These are phyloP conservation scores for Chlorella sp. DNA, from an alignment of 139 green algal species.

Conservation along the genomic window DNA sequence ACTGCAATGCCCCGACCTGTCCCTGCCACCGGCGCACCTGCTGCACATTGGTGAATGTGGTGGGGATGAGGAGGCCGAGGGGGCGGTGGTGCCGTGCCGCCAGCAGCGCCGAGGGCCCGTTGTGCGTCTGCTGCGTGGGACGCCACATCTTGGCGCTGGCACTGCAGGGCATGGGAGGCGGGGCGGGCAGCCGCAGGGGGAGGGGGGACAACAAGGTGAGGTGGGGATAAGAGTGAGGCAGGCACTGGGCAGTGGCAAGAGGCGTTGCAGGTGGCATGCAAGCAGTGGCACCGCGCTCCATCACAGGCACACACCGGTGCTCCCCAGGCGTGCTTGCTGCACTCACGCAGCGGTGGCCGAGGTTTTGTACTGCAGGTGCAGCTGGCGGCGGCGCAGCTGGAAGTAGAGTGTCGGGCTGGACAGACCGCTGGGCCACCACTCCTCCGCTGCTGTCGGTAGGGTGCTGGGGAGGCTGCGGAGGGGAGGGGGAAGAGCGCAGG, in stretches of 20 bases:
- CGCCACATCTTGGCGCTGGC: constrained; percentile 13
- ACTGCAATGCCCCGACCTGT: not conserved
- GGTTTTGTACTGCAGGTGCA: constrained; percentile 16
- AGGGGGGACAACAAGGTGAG: not conserved
- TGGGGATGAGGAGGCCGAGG: constrained; percentile 1
- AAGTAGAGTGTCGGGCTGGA: constrained; percentile 30
- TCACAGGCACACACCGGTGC: not conserved
- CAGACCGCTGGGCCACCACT: constrained; percentile 33
- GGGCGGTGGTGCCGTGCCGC: not conserved
- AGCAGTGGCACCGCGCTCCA: not conserved
- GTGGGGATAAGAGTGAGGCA: not conserved
- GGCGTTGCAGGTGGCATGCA: not conserved
- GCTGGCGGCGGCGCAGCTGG: constrained; percentile 31
- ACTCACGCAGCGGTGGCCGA: constrained; percentile 2
- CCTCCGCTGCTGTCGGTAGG: not conserved
- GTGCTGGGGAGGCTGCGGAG: not conserved
- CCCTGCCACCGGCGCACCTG: not conserved
- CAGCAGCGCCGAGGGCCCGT: not conserved
- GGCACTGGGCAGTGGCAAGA: not conserved
- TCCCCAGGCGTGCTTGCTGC: not conserved
- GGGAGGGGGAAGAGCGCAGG: no score
- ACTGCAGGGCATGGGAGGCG: not conserved
- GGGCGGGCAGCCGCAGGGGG: not conserved
- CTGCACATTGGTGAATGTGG: constrained; percentile 2
- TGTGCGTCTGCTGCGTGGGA: not conserved